phyloP scores from a whole-genome alignment of 805 yeast genomes.

The Sugiyamaella valdiviana region DNA sequence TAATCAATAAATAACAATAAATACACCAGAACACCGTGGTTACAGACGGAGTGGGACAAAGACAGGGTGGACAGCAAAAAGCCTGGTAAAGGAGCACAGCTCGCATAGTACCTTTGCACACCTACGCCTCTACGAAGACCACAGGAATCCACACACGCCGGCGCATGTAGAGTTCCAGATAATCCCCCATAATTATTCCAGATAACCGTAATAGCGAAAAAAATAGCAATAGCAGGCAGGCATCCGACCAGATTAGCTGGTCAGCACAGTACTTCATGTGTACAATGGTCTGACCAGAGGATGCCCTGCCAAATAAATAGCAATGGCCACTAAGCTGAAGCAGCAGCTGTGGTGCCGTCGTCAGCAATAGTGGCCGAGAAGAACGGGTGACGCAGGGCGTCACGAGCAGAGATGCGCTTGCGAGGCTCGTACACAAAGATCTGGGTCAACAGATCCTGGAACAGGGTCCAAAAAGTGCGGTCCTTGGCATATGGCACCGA shows the following conservation, averaged over 20 bases:
- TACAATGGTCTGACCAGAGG: too few relatives aligned
- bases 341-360: constrained; percentile 7
- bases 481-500: constrained; percentile 11
- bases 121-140: too few relatives aligned
- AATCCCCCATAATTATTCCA: constrained; percentile 5
- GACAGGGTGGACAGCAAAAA: too few relatives aligned
- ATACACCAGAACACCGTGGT: too few relatives aligned
- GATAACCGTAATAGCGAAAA: constrained; percentile 2
- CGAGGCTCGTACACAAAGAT: constrained; percentile 68
- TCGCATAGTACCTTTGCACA: too few relatives aligned
- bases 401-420: constrained; percentile 64
- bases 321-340: background rate
- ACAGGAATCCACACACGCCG: too few relatives aligned
- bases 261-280: too few relatives aligned
- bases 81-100: too few relatives aligned
- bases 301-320: background rate
- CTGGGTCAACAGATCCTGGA: constrained; percentile 59
- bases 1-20: too few relatives aligned
- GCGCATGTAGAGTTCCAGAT: too few relatives aligned
- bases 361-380: constrained; percentile 33
- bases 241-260: background rate
- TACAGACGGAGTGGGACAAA: too few relatives aligned
- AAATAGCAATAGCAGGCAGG: background rate
- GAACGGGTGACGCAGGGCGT: constrained; percentile 80
- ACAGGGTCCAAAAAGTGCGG: constrained; percentile 76